Evolutionary conservation across 129 eudicot species (phyloP), one percentile per base, ranked within the genome.

Genomic region (Centella asiatica): DNA sequence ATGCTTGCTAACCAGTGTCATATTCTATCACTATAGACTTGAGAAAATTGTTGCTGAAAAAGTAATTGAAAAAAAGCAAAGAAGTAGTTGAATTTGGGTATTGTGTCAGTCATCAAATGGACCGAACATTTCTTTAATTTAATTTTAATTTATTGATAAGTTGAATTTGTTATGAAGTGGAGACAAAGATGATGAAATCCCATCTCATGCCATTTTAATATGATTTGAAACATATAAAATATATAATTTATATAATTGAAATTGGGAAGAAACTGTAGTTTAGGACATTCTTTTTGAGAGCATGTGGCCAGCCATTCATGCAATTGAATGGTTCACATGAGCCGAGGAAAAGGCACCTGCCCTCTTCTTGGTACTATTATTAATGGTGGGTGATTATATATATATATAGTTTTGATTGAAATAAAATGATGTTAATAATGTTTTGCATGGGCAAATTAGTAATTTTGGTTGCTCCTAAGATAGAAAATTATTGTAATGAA

Each of bases 271-370:
- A n/a, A 57, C 44, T 49, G 28, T 20, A 58, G 42, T 37, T 36
- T 66, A 62, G 74, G 65, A 32, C 24, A 51, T 76, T 79, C 50
- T 74, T 70, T 67, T 65, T 72, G 62, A 72, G 70, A 70, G 76
- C 86, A 74, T 74, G 90, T 77, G 86, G 86, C 79, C 86, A 84
- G 78, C 85, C 78, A 70, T 69, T 55, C 46, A 42, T 42, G 15
- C 55, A 27, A 72, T 70, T 71, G 74, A 70, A 79, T 57, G 74
- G 80, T 68, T 67, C 80, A 79, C 83, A 79, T 73, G 85, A 70
- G 69, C 26, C 48, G 67, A 66, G 54, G 40, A 29, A 69, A 76
- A 74, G 63, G 72, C n/a, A n/a, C n/a, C n/a, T 69, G 68, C 59
- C 69, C 27, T 72, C 56, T 58, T 64, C 63, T 62, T 48, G 32